Percentiles rank a stretch among this genome's conserved stretches.
phyloP scores from a whole-genome alignment of 176 grass and related monocot genomes.

The Metroxylon sagu region DNA sequence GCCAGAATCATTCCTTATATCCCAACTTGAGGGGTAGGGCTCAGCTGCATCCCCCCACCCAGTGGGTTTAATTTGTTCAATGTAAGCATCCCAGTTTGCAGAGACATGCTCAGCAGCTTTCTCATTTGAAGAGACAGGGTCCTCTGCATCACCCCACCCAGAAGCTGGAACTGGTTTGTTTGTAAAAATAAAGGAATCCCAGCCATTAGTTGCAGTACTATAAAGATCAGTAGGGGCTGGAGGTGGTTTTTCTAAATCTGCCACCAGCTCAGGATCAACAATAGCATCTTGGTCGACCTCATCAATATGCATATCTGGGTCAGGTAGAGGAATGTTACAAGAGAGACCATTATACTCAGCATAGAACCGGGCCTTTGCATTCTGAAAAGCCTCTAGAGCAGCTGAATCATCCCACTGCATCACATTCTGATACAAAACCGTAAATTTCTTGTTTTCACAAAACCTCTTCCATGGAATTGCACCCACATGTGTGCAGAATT shows the following conservation, averaged over 20 bases:
- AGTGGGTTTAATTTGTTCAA: slow-evolving; percentile 29
- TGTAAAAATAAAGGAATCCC: slow-evolving; percentile 1
- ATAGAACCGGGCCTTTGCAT: slow-evolving; percentile 28
- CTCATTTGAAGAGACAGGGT: not conserved
- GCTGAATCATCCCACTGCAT: slow-evolving; percentile 39
- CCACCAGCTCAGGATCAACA: slow-evolving; percentile 29
- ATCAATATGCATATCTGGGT: slow-evolving; percentile 33
- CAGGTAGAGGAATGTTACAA: slow-evolving; percentile 26
- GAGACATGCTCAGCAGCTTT: slow-evolving; percentile 14
- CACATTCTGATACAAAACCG: slow-evolving; percentile 17
- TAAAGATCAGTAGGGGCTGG: slow-evolving; percentile 16
- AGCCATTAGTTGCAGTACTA: not conserved
- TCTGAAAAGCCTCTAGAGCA: slow-evolving; percentile 34
- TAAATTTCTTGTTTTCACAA: slow-evolving; percentile 33
- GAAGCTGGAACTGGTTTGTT: slow-evolving; percentile 1
- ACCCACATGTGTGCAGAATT: slow-evolving; percentile 37
- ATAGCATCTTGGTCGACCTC: slow-evolving; percentile 17
- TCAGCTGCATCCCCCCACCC: slow-evolving; percentile 26
- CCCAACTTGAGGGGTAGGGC: slow-evolving; percentile 11
- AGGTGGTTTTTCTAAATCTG: slow-evolving; percentile 20
- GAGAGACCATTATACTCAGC: slow-evolving; percentile 26
- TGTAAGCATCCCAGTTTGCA: slow-evolving; percentile 33
- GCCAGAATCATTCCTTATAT: slow-evolving; percentile 14
- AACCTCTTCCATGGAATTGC: slow-evolving; percentile 38
- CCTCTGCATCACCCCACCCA: not conserved